Base-by-base conservation (phyloP, 495 filamentous ascomycete genomes). In the Trichoderma gamsii region DNA sequence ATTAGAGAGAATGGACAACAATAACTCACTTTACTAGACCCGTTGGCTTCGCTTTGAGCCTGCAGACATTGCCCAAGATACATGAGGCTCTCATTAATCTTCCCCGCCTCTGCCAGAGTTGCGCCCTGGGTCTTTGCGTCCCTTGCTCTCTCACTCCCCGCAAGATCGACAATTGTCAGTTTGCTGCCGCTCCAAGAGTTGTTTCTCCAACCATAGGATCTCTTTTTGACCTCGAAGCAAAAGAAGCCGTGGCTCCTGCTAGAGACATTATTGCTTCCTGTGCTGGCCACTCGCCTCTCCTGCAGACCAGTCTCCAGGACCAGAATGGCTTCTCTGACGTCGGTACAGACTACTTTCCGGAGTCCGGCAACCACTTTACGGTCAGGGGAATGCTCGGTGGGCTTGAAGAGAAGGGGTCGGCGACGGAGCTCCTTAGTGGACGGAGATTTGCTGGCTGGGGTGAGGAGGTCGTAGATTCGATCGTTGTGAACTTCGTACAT, bases 401-500 rank as follows among this genome's bases (percentile, higher is more conserved):
- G 81, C 75, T 97, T 97, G 84, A 97, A 97, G 0, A 94, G 81
- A 29, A 97, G 79, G 0, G 90, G 88, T 9, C 91, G 85, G 65
- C 92, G 83, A 64, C 89, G 83, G 61, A 82, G 82, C 66, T 92
- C 89, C 76, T 93, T 93, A 52, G 79, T 84, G 8, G 78, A 76
- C 21, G 77, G 78, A 13, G 75, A 77, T 68, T 78, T 80, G 64
- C 76, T 72, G 13, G 83, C 78, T 1, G 84, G 81, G 1, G 90
- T 88, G 1, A 99, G 79, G 3, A 99, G 87, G 73, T 99, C 95
- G 72, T 95, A 99, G 66, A 99, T 97, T 15, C 94, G 88, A 77
- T 99, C 95, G 76, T 98, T 98, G 80, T 99, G 97, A 21, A 99
- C 95, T 78, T 99, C 96, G 78, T 97, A 99, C 95, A 98, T 99